Evolutionary conservation across 495 filamentous ascomycete species (phyloP), one percentile per base, ranked within the genome.

Genomic region (Aspergillus affinis): DNA sequence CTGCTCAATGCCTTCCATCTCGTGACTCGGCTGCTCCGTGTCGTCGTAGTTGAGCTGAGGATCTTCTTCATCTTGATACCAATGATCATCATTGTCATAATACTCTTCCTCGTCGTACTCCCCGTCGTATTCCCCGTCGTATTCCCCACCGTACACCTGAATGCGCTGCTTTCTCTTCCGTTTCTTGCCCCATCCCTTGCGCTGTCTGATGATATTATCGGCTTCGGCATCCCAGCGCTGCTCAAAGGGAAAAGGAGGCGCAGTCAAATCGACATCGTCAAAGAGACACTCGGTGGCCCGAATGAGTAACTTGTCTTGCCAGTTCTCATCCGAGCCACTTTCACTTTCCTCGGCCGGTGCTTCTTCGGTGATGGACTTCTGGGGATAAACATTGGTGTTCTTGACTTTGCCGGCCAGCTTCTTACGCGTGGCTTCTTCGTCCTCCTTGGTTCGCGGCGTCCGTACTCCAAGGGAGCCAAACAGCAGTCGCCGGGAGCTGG

Each of bases 151-250:
- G 32, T 77, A 75, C 23, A 78, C 73, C 46, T 77, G 74, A 13
- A 71, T 79, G 65, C 79, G 79, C 59, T 87, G 85, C 52, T 82
- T 80, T 55, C 77, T 70, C 62, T 85, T 86, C 52, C 79, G 75
- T 65, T 86, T 85, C 62, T 81, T 84, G n/a, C 72, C 77, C 53
- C 63, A 62, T 2, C 75, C 72, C 45, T 79, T 74, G 9, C 65
- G 72, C 21, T 68, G 65, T 21, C 71, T 65, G 23, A 82, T 78
- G 8, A 69, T 59, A 19, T 74, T 72, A 64, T 85, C 77, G 58
- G 93, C 89, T 55, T 90, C 87, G 4, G 82, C 77, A 72, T 97
- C 90, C 92, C 92, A 97, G 54, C 89, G 85, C 70, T 96, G 91
- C 13, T 87, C 76, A 63, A 98, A 98, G 0, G 94, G 94, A 68